Base-by-base conservation (phyloP, 75 land plant species). In the Isoetes taiwanensis region DNA sequence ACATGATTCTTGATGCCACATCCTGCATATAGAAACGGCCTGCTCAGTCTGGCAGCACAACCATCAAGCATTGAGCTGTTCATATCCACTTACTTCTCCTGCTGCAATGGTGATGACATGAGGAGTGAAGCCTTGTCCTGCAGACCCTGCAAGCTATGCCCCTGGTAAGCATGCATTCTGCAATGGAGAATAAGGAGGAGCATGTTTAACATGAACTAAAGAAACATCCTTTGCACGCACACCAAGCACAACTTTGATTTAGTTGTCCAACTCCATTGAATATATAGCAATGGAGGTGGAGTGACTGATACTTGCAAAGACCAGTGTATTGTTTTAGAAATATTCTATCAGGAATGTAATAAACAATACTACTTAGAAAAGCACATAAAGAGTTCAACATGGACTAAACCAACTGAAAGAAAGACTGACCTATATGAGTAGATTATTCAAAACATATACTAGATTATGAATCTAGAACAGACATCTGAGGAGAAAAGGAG, bases 51-150 rank as follows among this genome's bases (percentile, higher is more conserved):
- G n/a, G n/a, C n/a, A n/a, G n/a, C n/a, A n/a, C n/a, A n/a, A n/a
- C n/a, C n/a, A n/a, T n/a, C n/a, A n/a, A n/a, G n/a, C n/a, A n/a
- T n/a, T n/a, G n/a, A n/a, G n/a, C n/a, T n/a, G n/a, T n/a, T n/a
- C n/a, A n/a, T n/a, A n/a, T n/a, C n/a, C n/a, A n/a, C n/a, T n/a
- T 77, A 86, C 91, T 80, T 86, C 87, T 20, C 91, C 91, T 40
- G 74, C 61, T 29, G 77, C 71, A 68, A 86, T 66, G 14, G 73
- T 72, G 33, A 86, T 66, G 38, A 86, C 58, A 75, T 86, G 91
- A 12, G 91, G 91, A 62, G 90, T 83, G 67, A 86, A 86, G 28
- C 78, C 81, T 54, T 70, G 67, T 41, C 91, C 91, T 34, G 87
- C 80, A 3, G 87, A 71, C n/a, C 78, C 80, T 66, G 90, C 72